phyloP scores from a whole-genome alignment of 164 flowering plant genomes.

The Buxus sempervirens region DNA sequence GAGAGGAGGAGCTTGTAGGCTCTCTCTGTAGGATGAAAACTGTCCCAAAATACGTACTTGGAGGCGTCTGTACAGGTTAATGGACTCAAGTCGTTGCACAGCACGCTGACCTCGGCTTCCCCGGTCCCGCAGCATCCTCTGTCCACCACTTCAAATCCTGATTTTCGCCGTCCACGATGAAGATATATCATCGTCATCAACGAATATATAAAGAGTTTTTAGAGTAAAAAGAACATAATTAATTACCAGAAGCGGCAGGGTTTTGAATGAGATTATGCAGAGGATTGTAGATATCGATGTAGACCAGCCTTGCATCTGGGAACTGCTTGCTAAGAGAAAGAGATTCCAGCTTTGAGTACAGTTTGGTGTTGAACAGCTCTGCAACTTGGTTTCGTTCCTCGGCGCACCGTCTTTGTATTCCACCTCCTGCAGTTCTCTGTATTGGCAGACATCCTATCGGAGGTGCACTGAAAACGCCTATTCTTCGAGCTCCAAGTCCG shows the following conservation, averaged over 20 bases:
- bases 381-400: constrained; percentile 29
- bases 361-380: constrained; percentile 20
- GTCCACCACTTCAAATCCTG: constrained; percentile 35
- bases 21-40: constrained; percentile 48
- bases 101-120: constrained; percentile 25
- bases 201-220: no score
- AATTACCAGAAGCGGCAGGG: constrained; percentile 31
- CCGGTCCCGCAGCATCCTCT: constrained; percentile 51
- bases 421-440: constrained; percentile 45
- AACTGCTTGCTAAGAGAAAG: not conserved
- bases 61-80: constrained; percentile 31
- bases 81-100: constrained; percentile 31
- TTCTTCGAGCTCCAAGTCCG: constrained; percentile 35
- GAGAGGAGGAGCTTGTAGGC: constrained; percentile 26
- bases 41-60: constrained; percentile 55
- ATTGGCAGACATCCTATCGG: constrained; percentile 57
- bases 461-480: constrained; percentile 34
- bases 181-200: no score
- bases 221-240: no score
- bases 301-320: constrained; percentile 19
- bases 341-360: constrained; percentile 16
- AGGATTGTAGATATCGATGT: constrained; percentile 35
- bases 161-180: not conserved
- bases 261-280: constrained; percentile 31
- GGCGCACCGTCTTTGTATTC: constrained; percentile 29